Evolutionary conservation across 140 eudicot species (phyloP).

Genomic region (Artemisia princeps): DNA sequence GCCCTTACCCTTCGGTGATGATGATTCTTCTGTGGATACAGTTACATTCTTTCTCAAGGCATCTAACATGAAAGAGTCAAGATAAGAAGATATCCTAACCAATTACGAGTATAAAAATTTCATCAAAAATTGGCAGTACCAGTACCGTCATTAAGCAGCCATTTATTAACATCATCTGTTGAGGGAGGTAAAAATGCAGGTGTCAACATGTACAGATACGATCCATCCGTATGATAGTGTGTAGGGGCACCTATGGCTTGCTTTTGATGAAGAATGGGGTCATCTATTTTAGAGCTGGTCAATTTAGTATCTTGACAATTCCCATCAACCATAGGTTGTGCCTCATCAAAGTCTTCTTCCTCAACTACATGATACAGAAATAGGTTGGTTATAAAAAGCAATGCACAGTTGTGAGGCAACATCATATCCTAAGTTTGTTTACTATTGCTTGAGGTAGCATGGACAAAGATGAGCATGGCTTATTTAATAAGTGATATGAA

Average conservation of each 20-base stretch:
- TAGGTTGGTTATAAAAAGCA: constrained; percentile 7
- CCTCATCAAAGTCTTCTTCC: constrained; percentile 30
- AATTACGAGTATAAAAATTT: constrained; percentile 13
- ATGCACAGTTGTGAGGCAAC: no score
- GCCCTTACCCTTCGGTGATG: constrained; percentile 29
- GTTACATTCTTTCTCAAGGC: constrained; percentile 13
- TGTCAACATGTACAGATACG: constrained; percentile 60
- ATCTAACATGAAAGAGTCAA: constrained; percentile 26
- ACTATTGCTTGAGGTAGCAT: no score
- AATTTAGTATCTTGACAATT: constrained; percentile 28
- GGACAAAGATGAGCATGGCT: no score
- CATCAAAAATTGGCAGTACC: constrained; percentile 21
- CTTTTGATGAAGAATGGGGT: constrained; percentile 21
- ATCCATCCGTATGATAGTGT: constrained; percentile 55
- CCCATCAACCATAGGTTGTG: constrained; percentile 33
- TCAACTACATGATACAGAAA: constrained; percentile 31
- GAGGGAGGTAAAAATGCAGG: constrained; percentile 73
- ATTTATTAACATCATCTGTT: constrained; percentile 40
- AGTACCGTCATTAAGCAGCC: constrained; percentile 45
- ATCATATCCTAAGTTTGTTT: no score
- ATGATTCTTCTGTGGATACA: constrained; percentile 22
- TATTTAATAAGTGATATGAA: no score
- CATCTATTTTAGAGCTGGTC: constrained; percentile 22
- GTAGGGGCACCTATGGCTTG: constrained; percentile 42
- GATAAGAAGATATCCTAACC: constrained; percentile 11